A percentile compares a stretch with the other conserved stretches of the same genome.
phyloP scores from a whole-genome alignment of 2,329 filamentous ascomycete genomes.

The Biscogniauxia sp. region DNA sequence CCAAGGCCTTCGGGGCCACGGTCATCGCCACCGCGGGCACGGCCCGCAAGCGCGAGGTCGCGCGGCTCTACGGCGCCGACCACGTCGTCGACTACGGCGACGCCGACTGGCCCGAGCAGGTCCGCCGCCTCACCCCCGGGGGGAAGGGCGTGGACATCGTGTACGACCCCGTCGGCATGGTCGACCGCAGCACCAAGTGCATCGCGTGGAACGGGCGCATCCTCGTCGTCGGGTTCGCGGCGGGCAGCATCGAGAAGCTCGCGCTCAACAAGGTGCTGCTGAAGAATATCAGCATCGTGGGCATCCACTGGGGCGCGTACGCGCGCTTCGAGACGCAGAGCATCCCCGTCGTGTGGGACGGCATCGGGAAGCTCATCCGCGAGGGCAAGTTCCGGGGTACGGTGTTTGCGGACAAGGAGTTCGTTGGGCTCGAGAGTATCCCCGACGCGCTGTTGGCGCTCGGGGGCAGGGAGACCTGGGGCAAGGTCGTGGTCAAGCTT shows the following conservation, averaged over 20 bases:
- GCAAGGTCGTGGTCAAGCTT: slow-evolving; percentile 90
- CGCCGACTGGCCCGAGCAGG: slow-evolving; percentile 60
- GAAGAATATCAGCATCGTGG: slow-evolving; percentile 90
- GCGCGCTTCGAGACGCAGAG: slow-evolving; percentile 67
- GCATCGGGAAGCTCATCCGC: slow-evolving; percentile 73
- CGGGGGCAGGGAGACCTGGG: slow-evolving; percentile 83
- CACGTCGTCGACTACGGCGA: slow-evolving; percentile 75
- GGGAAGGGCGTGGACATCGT: slow-evolving; percentile 82
- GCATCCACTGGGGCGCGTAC: slow-evolving; percentile 91
- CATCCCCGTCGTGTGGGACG: slow-evolving; percentile 74
- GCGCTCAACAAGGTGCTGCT: slow-evolving; percentile 88
- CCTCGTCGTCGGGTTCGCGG: slow-evolving; percentile 85
- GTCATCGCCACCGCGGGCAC: slow-evolving; percentile 92
- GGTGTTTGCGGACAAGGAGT: slow-evolving; percentile 77
- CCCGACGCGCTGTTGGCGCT: slow-evolving; percentile 74
- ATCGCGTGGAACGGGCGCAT: slow-evolving; percentile 90
- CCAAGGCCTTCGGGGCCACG: slow-evolving; percentile 85
- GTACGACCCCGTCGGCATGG: slow-evolving; percentile 89
- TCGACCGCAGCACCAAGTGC: slow-evolving; percentile 86
- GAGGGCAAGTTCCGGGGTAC: slow-evolving; percentile 79
- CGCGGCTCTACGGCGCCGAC: slow-evolving; percentile 79
- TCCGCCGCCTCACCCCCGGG: slow-evolving; percentile 75
- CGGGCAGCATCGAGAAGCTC: slow-evolving; percentile 83
- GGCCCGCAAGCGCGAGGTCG: slow-evolving; percentile 74
- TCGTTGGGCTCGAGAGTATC: slow-evolving; percentile 77